phyloP scores from a whole-genome alignment of 75 land plant species.

The Selaginella moellendorffii region DNA sequence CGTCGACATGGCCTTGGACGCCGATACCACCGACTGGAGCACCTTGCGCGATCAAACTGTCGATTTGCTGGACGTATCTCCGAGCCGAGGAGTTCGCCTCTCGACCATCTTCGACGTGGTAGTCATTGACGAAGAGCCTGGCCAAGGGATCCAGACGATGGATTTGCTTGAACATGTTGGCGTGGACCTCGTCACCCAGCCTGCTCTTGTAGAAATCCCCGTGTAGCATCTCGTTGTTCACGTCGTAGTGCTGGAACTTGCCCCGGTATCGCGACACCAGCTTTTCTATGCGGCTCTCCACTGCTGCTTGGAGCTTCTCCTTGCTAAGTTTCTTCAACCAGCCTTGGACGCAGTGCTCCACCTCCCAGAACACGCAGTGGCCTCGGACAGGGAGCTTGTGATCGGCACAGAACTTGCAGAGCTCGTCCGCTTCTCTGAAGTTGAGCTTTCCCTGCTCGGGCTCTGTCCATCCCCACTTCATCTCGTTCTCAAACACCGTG shows the following conservation, averaged over 20 bases:
- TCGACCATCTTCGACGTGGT: conserved; percentile 71
- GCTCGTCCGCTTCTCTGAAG: conserved; percentile 90
- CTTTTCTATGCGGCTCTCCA: conserved; percentile 47
- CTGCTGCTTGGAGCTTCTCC: conserved; percentile 42
- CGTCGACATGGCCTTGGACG: conserved; percentile 62
- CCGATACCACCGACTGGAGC: conserved; percentile 92
- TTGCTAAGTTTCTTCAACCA: conserved; percentile 54
- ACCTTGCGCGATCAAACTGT: conserved; percentile 53
- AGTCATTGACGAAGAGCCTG: conserved; percentile 77
- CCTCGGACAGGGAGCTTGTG: conserved; percentile 54
- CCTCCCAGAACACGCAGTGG: conserved; percentile 98
- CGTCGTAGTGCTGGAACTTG: conserved; percentile 84
- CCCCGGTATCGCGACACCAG: conserved; percentile 77
- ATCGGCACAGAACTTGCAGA: conserved; percentile 41
- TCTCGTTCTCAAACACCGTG: conserved; percentile 90
- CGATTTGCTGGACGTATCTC: conserved; percentile 65
- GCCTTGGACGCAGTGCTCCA: conserved; percentile 30
- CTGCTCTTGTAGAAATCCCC: conserved; percentile 63
- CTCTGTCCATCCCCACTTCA: conserved; percentile 96
- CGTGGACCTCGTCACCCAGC: conserved; percentile 49
- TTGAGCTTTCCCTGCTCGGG: conserved; percentile 59
- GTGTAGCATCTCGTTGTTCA: conserved; percentile 99
- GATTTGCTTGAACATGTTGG: conserved; percentile 68
- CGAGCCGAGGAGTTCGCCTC: conserved; percentile 66
- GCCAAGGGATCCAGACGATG: conserved; percentile 68